Percentiles rank a stretch among this genome's conserved stretches.
phyloP scores from a whole-genome alignment of 352 stramenopile genomes.

The Pythium catenulatum region DNA sequence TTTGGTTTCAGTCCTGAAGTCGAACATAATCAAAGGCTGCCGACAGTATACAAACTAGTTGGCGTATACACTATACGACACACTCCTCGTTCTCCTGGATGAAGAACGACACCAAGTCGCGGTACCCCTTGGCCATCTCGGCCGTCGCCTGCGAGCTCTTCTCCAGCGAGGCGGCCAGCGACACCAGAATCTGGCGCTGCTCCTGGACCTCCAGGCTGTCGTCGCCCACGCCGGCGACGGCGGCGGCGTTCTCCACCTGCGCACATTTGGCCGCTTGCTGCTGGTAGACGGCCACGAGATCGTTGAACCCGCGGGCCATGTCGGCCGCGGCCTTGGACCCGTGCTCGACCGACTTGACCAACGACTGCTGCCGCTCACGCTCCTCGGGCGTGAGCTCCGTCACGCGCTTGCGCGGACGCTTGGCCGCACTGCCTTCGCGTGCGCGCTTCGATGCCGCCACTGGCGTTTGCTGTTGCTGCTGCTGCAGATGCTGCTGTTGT shows the following conservation, averaged over 20 bases:
- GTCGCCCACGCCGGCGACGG: neutral
- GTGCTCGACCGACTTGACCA: conserved; percentile 74
- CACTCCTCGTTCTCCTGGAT: conserved; percentile 47
- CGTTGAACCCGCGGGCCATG: conserved; percentile 59
- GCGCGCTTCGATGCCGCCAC: too few relatives aligned
- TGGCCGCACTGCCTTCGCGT: conserved; percentile 3
- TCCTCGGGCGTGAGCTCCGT: conserved; percentile 33
- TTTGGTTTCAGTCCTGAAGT: too few relatives aligned
- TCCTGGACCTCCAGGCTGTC: conserved; percentile 31
- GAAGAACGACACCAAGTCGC: conserved; percentile 52
- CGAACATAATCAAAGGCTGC: too few relatives aligned
- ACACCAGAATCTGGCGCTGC: conserved; percentile 47
- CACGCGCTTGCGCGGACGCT: conserved; percentile 26
- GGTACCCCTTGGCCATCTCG: conserved; percentile 58
- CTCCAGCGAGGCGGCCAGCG: conserved; percentile 70
- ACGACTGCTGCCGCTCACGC: conserved; percentile 58
- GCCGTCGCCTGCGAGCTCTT: conserved; percentile 72
- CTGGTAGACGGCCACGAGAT: conserved; percentile 47
- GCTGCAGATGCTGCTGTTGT: too few relatives aligned
- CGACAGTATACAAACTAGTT: too few relatives aligned
- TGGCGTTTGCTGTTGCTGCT: too few relatives aligned
- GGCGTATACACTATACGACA: neutral
- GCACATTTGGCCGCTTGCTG: conserved; percentile 49
- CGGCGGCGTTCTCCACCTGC: conserved; percentile 23
- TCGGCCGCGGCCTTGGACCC: conserved; percentile 70